Base-by-base conservation (phyloP, 2,329 filamentous ascomycete genomes). In the Scytalidium lignicola region DNA sequence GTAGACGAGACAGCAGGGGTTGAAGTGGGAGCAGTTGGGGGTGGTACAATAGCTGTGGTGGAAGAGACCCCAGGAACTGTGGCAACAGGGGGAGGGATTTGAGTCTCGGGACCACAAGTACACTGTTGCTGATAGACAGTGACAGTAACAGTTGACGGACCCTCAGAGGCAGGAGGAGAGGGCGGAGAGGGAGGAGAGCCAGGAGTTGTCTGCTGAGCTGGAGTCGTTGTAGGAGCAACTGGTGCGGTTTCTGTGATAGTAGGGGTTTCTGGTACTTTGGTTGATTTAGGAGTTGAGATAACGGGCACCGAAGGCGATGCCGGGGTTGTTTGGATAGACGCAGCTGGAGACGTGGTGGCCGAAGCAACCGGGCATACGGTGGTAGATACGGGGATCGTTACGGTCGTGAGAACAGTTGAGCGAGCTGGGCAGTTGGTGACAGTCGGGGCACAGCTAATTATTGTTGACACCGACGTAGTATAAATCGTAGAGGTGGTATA, bases 71-170 rank as follows among this genome's bases (percentile, higher is more conserved):
- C 42, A 23, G 44, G 15, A 28, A 41, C 15, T 44, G 26, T 20
- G n/a, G 15, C 32, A 37, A n/a, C 32, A n/a, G 32, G 32, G 15
- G 32, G 4, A 9, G 32, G 15, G 15, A 5, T 17, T 17, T 37
- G 32, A 37, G 32, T 8, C 32, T 37, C 8, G 6, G 32, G n/a
- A n/a, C 12, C 32, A 18, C 41, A 43, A 4, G 22, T 7, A 13
- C 32, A 37, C 32, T 37, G 32, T 37, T 37, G 8, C 8, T n/a
- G 15, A 21, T 53, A 48, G 15, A 55, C 44, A n/a, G 54, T 58
- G 8, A 53, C 50, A n/a, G 19, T 43, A 9, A 26, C 13, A 43
- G 19, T 21, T 13, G 41, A 18, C 17, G 17, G 18, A 4, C 18
- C 19, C 10, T 20, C 41, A 21, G 41, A 10, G 5, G 12, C 6